Conservation (phyloP, 768 basidiomycete species). For the Clavaria fumosa region DNA sequence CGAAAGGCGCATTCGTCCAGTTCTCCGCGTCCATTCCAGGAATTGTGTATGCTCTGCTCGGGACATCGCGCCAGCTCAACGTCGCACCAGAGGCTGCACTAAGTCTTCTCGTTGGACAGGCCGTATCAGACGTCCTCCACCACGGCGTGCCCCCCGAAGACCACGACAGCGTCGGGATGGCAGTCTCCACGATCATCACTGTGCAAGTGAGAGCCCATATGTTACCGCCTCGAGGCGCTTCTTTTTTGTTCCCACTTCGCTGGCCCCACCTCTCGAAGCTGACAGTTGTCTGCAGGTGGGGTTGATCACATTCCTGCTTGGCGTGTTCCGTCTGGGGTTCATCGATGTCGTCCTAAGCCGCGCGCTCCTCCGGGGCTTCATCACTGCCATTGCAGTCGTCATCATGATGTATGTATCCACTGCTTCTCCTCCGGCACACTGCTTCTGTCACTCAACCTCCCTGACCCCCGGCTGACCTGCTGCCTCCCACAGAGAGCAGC, state of each 20-base stretch:
- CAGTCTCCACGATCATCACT: slow-evolving; percentile 68
- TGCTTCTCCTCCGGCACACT: not conserved
- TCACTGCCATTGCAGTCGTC: slow-evolving; percentile 71
- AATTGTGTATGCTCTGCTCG: slow-evolving; percentile 80
- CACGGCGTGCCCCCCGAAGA: slow-evolving; percentile 25
- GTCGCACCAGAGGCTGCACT: slow-evolving; percentile 85
- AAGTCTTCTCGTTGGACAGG: slow-evolving; percentile 76
- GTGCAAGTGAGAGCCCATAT: slow-evolving; percentile 41
- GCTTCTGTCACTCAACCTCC: slow-evolving; percentile 1
- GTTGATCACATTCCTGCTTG: slow-evolving; percentile 70
- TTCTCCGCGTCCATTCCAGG: slow-evolving; percentile 78
- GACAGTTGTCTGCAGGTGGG: too few species aligned
- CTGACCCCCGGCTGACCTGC: too few species aligned
- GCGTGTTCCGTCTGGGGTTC: slow-evolving; percentile 81
- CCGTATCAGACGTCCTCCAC: slow-evolving; percentile 56
- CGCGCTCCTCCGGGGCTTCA: slow-evolving; percentile 75
- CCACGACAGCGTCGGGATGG: slow-evolving; percentile 40
- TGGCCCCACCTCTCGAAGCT: too few species aligned
- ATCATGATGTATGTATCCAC: slow-evolving; percentile 54
- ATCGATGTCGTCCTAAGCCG: slow-evolving; percentile 88
- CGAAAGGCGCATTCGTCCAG: slow-evolving; percentile 20
- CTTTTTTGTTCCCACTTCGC: too few species aligned
- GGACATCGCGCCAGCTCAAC: slow-evolving; percentile 67
- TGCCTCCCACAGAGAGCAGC: slow-evolving; percentile 77
- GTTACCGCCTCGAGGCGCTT: too few species aligned